phyloP scores from a whole-genome alignment of 441 rosid species.

The Gossypium trilobum region DNA sequence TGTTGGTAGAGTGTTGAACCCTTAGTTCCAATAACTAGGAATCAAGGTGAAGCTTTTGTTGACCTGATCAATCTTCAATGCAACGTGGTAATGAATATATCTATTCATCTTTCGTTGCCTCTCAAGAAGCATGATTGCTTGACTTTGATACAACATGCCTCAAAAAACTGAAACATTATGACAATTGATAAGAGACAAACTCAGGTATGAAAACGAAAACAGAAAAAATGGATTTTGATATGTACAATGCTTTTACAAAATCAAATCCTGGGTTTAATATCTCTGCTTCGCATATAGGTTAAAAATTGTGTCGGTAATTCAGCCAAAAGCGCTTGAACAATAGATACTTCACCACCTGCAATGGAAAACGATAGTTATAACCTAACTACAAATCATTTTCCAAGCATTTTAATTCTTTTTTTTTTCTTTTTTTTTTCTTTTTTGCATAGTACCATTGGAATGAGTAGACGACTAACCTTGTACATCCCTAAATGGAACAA shows the following conservation, averaged over 20 bases:
- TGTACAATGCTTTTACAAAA: slow-evolving; percentile 27
- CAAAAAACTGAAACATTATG: not conserved
- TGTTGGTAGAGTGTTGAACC: not conserved
- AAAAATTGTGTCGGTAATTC: slow-evolving; percentile 80
- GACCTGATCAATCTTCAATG: not conserved
- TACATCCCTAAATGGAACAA: slow-evolving; percentile 63
- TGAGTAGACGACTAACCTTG: slow-evolving; percentile 43
- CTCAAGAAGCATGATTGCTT: not conserved
- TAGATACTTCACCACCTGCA: slow-evolving; percentile 66
- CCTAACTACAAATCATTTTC: not conserved
- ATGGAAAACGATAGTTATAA: not conserved
- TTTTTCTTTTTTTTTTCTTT: accelerated
- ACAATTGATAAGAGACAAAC: not conserved
- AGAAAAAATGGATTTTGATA: slow-evolving; percentile 8
- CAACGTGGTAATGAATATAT: not conserved
- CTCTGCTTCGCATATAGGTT: slow-evolving; percentile 60
- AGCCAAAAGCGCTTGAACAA: slow-evolving; percentile 69
- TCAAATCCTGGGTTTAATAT: slow-evolving; percentile 41
- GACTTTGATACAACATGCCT: not conserved
- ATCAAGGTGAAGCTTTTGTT: not conserved
- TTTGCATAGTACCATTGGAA: not conserved
- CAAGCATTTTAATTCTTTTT: not conserved
- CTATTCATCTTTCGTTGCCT: not conserved
- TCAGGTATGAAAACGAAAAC: not conserved
- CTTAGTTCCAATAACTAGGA: not conserved